Conservation (phyloP, 495 filamentous ascomycete species). For the Penicillium dipodomyicola region DNA sequence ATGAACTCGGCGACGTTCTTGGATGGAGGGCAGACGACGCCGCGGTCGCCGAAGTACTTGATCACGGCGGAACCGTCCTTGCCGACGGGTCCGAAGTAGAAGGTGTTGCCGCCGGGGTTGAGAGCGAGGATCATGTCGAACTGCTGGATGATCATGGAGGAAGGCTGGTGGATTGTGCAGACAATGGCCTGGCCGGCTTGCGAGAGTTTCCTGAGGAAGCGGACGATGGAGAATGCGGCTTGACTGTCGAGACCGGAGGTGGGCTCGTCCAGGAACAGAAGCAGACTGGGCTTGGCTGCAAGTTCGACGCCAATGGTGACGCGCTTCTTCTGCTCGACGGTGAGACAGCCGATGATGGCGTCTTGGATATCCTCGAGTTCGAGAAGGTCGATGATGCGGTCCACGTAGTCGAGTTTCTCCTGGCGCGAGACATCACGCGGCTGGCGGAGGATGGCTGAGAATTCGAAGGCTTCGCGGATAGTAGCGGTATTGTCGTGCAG, state of each 20-base stretch:
- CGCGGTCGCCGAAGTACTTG: conserved; percentile 65
- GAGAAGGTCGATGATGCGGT: conserved; percentile 59
- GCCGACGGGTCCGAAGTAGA: conserved; percentile 73
- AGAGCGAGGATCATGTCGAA: conserved; percentile 75
- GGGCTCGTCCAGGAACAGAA: conserved; percentile 82
- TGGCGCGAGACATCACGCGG: conserved; percentile 44
- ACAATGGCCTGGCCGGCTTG: conserved; percentile 72
- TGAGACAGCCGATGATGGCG: conserved; percentile 53
- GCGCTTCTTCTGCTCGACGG: conserved; percentile 67
- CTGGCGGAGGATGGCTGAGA: conserved; percentile 64
- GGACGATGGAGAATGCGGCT: conserved; percentile 76
- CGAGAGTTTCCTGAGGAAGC: conserved; percentile 80
- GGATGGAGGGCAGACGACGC: conserved; percentile 55
- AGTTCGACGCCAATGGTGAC: conserved; percentile 92
- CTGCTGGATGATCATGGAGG: conserved; percentile 66
- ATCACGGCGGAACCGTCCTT: conserved; percentile 59
- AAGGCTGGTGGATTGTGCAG: conserved; percentile 82
- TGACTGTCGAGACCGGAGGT: conserved; percentile 84
- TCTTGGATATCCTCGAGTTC: conserved; percentile 57
- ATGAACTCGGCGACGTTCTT: conserved; percentile 88
- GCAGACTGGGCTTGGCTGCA: conserved; percentile 76
- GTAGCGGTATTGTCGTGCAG: conserved; percentile 68
- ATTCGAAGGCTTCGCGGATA: conserved; percentile 64
- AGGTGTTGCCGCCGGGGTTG: conserved; percentile 66
- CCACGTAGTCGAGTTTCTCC: conserved; percentile 60